These are phyloP conservation scores for Stentor roeselii DNA, from an alignment of 73 alveolate species.

Conservation along the genomic window DNA sequence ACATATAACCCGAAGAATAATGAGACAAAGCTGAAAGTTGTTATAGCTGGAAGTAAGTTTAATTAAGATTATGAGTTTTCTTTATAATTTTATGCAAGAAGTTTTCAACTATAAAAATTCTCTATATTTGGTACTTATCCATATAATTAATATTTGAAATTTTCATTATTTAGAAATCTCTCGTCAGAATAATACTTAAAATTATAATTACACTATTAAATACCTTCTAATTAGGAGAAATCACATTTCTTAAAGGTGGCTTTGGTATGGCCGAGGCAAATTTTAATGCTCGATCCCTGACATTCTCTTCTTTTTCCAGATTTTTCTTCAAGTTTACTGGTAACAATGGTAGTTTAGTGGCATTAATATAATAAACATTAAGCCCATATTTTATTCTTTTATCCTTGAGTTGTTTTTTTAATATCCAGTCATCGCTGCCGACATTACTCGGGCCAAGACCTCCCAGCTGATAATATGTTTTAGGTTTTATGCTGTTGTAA, in stretches of 20 bases:
- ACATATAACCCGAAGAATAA: too few relatives aligned
- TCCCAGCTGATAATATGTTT: slow-evolving; percentile 37
- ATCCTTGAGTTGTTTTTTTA: slow-evolving; percentile 21
- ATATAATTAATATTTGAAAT: too few relatives aligned
- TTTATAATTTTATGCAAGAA: too few relatives aligned
- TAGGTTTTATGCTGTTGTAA: slow-evolving; percentile 9
- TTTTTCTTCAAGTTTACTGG: background rate
- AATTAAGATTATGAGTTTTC: too few relatives aligned
- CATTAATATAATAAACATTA: background rate
- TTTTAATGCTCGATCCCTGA: background rate
- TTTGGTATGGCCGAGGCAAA: background rate
- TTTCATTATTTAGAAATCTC: too few relatives aligned
- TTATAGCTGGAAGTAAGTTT: too few relatives aligned
- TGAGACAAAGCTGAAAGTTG: too few relatives aligned
- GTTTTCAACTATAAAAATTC: too few relatives aligned
- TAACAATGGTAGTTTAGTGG: background rate
- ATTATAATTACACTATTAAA: too few relatives aligned
- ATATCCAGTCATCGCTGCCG: slow-evolving; percentile 49
- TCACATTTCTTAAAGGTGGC: slow-evolving; percentile 15
- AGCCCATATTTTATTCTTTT: background rate
- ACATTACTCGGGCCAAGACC: slow-evolving; percentile 50
- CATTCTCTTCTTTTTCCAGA: background rate
- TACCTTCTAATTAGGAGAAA: too few relatives aligned
- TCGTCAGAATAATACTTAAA: too few relatives aligned
- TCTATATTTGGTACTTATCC: too few relatives aligned